phyloP scores from a whole-genome alignment of 345 rosid species.

The Syzygium jambos region DNA sequence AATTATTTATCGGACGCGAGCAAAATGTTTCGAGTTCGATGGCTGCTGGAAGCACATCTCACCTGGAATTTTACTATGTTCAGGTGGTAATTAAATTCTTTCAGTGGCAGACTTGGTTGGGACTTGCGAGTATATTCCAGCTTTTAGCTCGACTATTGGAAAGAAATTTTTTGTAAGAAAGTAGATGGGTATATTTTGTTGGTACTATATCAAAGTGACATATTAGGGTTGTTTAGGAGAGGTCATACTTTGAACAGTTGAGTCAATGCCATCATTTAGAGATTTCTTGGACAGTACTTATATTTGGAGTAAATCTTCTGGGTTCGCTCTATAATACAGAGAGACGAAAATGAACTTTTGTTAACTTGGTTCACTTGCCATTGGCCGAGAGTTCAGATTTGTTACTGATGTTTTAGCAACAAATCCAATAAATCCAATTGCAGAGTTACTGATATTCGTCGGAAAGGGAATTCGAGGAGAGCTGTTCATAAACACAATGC shows the following conservation, averaged over 20 bases:
- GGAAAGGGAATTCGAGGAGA: background rate
- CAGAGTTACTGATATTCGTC: background rate
- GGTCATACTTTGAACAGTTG: background rate
- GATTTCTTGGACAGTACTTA: background rate
- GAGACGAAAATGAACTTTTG: background rate
- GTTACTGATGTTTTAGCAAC: background rate
- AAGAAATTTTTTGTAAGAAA: background rate
- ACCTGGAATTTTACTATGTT: background rate
- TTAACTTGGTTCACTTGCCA: background rate
- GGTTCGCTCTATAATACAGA: background rate
- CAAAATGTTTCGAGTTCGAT: background rate
- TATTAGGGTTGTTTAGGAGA: background rate
- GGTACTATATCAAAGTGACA: background rate
- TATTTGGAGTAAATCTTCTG: background rate
- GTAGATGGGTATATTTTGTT: background rate
- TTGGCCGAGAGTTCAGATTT: background rate
- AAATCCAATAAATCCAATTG: background rate
- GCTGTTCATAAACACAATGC: background rate
- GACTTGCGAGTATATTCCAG: background rate
- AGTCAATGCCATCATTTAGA: background rate
- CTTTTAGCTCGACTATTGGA: background rate
- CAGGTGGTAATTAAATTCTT: background rate
- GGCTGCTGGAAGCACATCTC: background rate
- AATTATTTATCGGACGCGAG: background rate
- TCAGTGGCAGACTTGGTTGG: background rate